Evolutionary conservation across 2,329 filamentous ascomycete species (phyloP).

Genomic region (Hypomyces perniciosus): DNA sequence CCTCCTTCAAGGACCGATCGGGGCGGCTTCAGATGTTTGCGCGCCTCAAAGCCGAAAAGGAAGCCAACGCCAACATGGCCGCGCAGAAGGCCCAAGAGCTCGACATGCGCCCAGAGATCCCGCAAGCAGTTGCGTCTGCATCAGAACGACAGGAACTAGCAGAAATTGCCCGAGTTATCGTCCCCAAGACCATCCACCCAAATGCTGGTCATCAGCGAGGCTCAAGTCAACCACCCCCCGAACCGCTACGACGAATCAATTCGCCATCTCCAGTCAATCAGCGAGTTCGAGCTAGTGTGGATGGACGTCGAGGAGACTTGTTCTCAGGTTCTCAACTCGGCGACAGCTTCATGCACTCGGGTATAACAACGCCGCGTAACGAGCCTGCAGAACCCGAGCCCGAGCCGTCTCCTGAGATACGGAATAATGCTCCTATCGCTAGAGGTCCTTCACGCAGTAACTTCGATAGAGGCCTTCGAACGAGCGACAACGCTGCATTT

Average conservation of each 20-base stretch:
- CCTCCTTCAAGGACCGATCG: conserved; percentile 26
- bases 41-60: conserved; percentile 21
- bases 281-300: conserved; percentile 1
- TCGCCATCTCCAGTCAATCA: conserved; percentile 8
- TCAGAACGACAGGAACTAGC: conserved; percentile 24
- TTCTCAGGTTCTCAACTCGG: conserved; percentile 35
- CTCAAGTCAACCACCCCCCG: conserved; percentile 19
- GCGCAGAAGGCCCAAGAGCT: conserved; percentile 15
- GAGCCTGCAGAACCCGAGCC: conserved; percentile 21
- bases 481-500: conserved; percentile 21
- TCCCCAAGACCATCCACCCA: conserved; percentile 28
- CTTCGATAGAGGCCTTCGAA: conserved; percentile 9
- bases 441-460: conserved; percentile 6
- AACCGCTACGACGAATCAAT: conserved; percentile 17
- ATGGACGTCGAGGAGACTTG: conserved; percentile 21
- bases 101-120: conserved; percentile 17
- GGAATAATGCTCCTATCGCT: background rate
- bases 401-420: conserved; percentile 1
- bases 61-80: conserved; percentile 17
- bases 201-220: conserved; percentile 21
- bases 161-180: conserved; percentile 30
- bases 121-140: conserved; percentile 12
- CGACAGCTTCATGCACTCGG: conserved; percentile 35
- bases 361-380: conserved; percentile 31
- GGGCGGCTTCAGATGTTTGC: conserved; percentile 28